Evolutionary conservation across 768 basidiomycete genomes (phyloP), one percentile per base, ranked within the genome.

Genomic region (Solioccasus polychromus): DNA sequence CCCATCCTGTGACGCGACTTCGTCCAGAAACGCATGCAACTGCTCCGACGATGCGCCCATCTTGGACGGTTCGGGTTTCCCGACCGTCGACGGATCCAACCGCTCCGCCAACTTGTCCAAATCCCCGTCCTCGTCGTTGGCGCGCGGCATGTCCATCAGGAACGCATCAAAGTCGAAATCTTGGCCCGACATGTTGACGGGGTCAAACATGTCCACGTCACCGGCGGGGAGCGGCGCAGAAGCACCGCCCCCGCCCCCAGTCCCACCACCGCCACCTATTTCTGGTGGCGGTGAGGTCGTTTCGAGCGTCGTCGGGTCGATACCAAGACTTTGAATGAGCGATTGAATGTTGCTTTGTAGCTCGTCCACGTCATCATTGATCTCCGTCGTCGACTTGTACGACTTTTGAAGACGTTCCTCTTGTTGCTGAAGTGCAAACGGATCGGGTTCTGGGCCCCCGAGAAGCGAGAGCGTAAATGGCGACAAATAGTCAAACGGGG

Each of bases 301-400:
- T 25, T 65, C 55, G 8, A 66, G 51, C n/a, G 57, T 12, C 7
- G 34, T 47, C 17, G 82, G 71, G 58, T 89, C 84, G 38, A 87
- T 62, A 7, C 85, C 86, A 36, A 91, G 74, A 38, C 76, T 76
- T 51, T 85, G 74, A 24, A 92, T 85, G 48, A 93, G 71, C 6
- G 78, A 77, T 47, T 88, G 77, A 34, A 94, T 81, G 48, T 78
- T 82, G 11, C 67, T 70, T 50, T 85, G 79, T 42, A 92, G 66
- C 29, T 79, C 77, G 51, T 83, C 81, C 22, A 92, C 86, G 45
- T 88, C 85, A 36, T 76, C 74, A 47, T 83, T 80, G 35, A 92
- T 82, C 50, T 85, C 84, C 22, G 73, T 60, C 0, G 87, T 71
- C 26, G 71, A 74, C 37, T 71, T 76, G 72, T 86, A 89, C 1